phyloP scores from a whole-genome alignment of 192 early-diverging fungal genomes.

The Dissophora ornata region DNA sequence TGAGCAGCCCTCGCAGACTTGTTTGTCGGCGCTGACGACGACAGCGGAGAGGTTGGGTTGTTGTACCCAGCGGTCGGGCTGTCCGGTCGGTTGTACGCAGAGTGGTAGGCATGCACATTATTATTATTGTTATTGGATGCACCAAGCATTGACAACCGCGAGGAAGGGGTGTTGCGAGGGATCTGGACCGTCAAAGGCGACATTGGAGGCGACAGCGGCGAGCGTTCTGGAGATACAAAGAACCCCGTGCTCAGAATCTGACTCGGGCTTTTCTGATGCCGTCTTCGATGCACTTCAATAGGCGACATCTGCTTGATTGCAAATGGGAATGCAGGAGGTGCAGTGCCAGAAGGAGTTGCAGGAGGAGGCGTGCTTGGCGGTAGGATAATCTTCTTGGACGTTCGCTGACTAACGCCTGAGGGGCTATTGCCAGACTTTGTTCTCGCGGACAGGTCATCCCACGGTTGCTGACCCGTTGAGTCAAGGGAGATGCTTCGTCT shows the following conservation, averaged over 20 bases:
- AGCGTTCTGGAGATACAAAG: conserved; percentile 16
- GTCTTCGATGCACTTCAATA: not conserved
- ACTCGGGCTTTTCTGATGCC: conserved; percentile 32
- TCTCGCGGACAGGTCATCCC: no score
- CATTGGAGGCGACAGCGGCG: conserved; percentile 32
- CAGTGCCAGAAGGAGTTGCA: no score
- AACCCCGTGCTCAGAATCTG: conserved; percentile 25
- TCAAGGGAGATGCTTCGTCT: conserved; percentile 30
- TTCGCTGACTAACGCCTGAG: not conserved
- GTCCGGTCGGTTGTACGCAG: conserved; percentile 4
- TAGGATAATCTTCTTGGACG: not conserved
- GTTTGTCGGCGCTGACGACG: not conserved
- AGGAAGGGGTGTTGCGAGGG: conserved; percentile 7
- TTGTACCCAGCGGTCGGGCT: conserved; percentile 12
- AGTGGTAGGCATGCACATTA: not conserved
- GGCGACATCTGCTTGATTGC: no score
- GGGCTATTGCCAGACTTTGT: no score
- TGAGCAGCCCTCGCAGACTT: conserved; percentile 1
- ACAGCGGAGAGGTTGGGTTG: not conserved
- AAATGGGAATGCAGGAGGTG: no score
- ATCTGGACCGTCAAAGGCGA: conserved; percentile 43
- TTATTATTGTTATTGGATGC: no score
- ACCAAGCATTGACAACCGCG: conserved; percentile 4
- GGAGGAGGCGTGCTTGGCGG: conserved; percentile 22
- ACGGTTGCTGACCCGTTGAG: no score